A percentile compares a stretch with the other conserved stretches of the same genome.
Evolutionary conservation across 2,329 filamentous ascomycete species (phyloP).

Genomic region (Exophiala sideris): DNA sequence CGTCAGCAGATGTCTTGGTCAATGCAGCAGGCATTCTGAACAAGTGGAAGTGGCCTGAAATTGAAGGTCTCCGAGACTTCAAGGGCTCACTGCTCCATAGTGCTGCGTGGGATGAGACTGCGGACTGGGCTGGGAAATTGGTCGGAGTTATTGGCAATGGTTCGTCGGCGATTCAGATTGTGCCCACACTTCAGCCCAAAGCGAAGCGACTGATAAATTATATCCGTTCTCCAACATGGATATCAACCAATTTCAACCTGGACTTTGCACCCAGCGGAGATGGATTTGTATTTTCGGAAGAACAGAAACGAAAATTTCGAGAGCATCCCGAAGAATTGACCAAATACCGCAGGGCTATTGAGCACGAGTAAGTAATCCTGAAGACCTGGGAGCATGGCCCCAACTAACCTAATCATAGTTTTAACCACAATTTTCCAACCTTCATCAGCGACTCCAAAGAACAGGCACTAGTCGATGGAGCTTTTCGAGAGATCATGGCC

Average conservation of each 20-base stretch:
- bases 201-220: slow-evolving; percentile 18
- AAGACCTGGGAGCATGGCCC: not conserved
- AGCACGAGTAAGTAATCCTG: slow-evolving; percentile 13
- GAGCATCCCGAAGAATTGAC: slow-evolving; percentile 22
- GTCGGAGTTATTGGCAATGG: slow-evolving; percentile 46
- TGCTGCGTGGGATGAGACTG: slow-evolving; percentile 45
- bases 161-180: slow-evolving; percentile 42
- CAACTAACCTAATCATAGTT: not conserved
- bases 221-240: slow-evolving; percentile 14
- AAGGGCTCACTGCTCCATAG: slow-evolving; percentile 30
- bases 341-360: slow-evolving; percentile 33
- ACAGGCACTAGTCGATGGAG: not conserved
- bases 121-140: slow-evolving; percentile 38
- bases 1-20: slow-evolving; percentile 37
- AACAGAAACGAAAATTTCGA: slow-evolving; percentile 21
- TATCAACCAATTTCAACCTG: slow-evolving; percentile 5
- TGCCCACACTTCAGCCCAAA: slow-evolving; percentile 45
- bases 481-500: not conserved
- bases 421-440: not conserved
- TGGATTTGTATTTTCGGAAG: slow-evolving; percentile 35
- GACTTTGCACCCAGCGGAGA: slow-evolving; percentile 38
- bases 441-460: too few relatives aligned
- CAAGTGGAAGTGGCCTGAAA: slow-evolving; percentile 32
- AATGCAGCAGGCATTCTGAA: slow-evolving; percentile 27
- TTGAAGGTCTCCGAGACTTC: slow-evolving; percentile 30